Conservation (phyloP, 2,329 filamentous ascomycete species). For the Phaeomoniella chlamydospora region DNA sequence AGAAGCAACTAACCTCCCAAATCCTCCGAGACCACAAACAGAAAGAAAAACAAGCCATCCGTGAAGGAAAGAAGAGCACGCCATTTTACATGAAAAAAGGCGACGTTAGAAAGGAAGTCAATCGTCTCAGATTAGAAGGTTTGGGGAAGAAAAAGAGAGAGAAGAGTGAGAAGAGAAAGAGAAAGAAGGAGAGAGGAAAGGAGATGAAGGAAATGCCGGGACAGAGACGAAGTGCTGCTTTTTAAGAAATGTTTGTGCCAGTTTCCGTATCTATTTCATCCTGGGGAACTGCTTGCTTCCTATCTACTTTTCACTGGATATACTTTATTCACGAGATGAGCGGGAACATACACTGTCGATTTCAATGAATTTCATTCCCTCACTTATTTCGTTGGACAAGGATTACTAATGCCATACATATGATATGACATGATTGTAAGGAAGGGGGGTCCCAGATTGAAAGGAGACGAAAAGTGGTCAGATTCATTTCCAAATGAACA, state of each 20-base stretch:
- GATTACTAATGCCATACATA: too few relatives aligned
- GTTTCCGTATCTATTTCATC: not conserved
- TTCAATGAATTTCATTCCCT: not conserved
- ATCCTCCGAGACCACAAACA: slow-evolving; percentile 62
- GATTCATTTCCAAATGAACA: too few relatives aligned
- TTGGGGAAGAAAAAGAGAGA: slow-evolving; percentile 80
- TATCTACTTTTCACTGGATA: slow-evolving; percentile 20
- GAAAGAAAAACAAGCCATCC: slow-evolving; percentile 71
- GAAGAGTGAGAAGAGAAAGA: slow-evolving; percentile 67
- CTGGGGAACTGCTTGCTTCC: slow-evolving; percentile 29
- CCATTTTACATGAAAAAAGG: slow-evolving; percentile 88
- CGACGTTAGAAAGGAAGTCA: slow-evolving; percentile 75
- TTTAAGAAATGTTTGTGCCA: slow-evolving; percentile 5
- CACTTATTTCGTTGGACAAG: not conserved
- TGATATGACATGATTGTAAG: too few relatives aligned
- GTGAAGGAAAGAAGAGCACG: slow-evolving; percentile 62
- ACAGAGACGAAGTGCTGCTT: slow-evolving; percentile 5
- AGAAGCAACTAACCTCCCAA: slow-evolving; percentile 54
- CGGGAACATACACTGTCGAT: not conserved
- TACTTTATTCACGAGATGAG: not conserved
- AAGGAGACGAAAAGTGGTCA: too few relatives aligned
- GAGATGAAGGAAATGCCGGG: slow-evolving; percentile 64
- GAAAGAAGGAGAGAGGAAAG: slow-evolving; percentile 77
- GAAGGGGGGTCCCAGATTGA: too few relatives aligned
- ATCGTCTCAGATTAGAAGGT: slow-evolving; percentile 63